phyloP scores from a whole-genome alignment of 73 alveolate genomes.

The Vitrella brassicaformis region DNA sequence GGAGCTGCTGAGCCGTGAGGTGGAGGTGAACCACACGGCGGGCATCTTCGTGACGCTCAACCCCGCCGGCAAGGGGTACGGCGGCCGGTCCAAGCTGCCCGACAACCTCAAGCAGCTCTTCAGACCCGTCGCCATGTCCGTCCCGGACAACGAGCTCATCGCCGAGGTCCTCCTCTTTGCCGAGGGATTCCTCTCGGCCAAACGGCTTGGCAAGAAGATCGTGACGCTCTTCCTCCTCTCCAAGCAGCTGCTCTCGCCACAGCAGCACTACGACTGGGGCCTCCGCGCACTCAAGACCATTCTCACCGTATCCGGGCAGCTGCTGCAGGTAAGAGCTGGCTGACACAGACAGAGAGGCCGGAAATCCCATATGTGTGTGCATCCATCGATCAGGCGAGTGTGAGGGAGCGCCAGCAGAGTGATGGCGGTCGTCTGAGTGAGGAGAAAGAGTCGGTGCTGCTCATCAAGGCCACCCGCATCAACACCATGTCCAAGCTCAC shows the following conservation, averaged over 20 bases:
- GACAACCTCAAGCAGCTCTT: slow-evolving; percentile 96
- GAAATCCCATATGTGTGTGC: slow-evolving; percentile 4
- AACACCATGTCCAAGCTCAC: slow-evolving; percentile 98
- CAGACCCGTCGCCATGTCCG: slow-evolving; percentile 99
- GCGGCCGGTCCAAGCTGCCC: slow-evolving; percentile 99
- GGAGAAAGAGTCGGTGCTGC: slow-evolving; percentile 38
- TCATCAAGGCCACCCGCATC: slow-evolving; percentile 66
- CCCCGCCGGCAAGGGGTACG: slow-evolving; percentile 99
- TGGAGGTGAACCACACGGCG: slow-evolving; percentile 48
- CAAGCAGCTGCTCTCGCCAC: slow-evolving; percentile 86
- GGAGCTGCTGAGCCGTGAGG: slow-evolving; percentile 63
- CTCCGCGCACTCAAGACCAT: slow-evolving; percentile 98
- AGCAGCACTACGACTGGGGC: slow-evolving; percentile 99
- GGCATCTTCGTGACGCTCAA: slow-evolving; percentile 99
- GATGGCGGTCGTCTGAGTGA: slow-evolving; percentile 10
- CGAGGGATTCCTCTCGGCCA: slow-evolving; percentile 73
- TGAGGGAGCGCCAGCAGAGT: too few species aligned
- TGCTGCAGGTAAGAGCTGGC: slow-evolving; percentile 77
- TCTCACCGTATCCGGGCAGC: slow-evolving; percentile 93
- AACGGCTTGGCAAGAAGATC: slow-evolving; percentile 78
- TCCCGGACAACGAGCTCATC: slow-evolving; percentile 99
- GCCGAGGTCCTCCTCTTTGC: slow-evolving; percentile 98
- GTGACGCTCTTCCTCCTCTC: slow-evolving; percentile 88
- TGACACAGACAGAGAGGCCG: slow-evolving; percentile 55
- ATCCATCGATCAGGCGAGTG: too few species aligned